Evolutionary conservation across 2,329 filamentous ascomycete species (phyloP), one percentile per base, ranked within the genome.

Genomic region (Ceratocystis cacaofunesta): DNA sequence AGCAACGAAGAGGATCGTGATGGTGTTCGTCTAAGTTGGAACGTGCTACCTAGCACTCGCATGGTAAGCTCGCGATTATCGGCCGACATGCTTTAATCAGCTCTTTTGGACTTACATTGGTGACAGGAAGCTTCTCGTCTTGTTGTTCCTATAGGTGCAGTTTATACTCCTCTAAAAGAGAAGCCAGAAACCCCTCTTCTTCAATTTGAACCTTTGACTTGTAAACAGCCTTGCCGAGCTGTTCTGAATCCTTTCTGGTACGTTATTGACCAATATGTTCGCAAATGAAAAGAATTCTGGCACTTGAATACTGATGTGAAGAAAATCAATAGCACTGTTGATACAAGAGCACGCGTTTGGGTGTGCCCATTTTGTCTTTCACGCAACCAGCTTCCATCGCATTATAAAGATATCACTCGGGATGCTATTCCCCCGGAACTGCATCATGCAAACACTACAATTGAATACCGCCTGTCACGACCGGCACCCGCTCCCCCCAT

Each of bases 191-290:
- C 90, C 28, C 90, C 92, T 65, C 78, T 96, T 69, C 82, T 99
- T 64, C 90, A 95, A 75, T 97, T 97, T 77, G 92, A 97, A 77
- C 94, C 94, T 19, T 90, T 99, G 52, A 92, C 89, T 68, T 99
- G 94, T 85, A 96, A 96, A 78, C 85, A 89, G 74, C 94, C 94
- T 68, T 99, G 94, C 77, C 88, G 92, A 76, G 92, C 92, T 65
- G 91, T 97, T 46, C 81, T 99, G 75, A 99, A 99, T 75, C 94
- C 94, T 57, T 97, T 92, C 80, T 96, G 92, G 91, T 95, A 82
- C 1, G 65, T 32, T n/a, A 12, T 25, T 12, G 10, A 15, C 4
- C 36, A 15, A 12, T 1, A 5, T 41, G 1, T 41, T 4, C 12
- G 12, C 10, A 41, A 41, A 41, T 12, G 1, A 41, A 41, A 15